Percentiles rank a stretch among this genome's conserved stretches.
Conservation (phyloP, 345 rosid species). For the Turnera subulata region DNA sequence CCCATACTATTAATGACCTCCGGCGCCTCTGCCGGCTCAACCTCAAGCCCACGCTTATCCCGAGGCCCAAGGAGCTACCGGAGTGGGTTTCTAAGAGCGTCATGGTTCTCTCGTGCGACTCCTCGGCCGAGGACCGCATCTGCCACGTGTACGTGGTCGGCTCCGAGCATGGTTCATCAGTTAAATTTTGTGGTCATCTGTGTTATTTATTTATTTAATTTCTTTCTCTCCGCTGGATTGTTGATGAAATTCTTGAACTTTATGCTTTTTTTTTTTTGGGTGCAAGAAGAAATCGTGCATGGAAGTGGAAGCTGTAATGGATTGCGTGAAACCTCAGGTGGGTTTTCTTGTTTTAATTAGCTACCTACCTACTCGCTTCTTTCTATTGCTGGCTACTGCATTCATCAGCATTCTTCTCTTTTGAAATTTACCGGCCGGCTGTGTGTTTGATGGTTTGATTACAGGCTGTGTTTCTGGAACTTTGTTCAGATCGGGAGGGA, state of each 20-base stretch:
- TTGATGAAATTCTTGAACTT: no score
- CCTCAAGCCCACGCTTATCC: no score
- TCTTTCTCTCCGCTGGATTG: background rate
- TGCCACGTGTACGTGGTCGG: background rate
- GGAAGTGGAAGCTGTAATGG: conserved; percentile 76
- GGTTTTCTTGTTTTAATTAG: conserved; percentile 16
- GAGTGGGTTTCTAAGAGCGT: no score
- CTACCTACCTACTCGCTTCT: no score
- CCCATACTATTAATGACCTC: no score
- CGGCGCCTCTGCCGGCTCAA: no score
- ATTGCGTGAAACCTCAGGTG: conserved; percentile 88
- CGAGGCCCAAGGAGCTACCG: no score
- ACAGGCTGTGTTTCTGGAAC: conserved; percentile 93
- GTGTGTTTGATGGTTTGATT: background rate
- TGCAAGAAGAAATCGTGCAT: conserved; percentile 86
- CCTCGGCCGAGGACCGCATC: background rate
- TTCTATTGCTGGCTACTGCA: no score
- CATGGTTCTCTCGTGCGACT: background rate
- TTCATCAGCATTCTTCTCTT: background rate
- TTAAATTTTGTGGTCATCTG: no score
- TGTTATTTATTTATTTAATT: no score
- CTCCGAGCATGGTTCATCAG: background rate
- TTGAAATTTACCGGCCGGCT: background rate
- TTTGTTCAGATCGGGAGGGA: conserved; percentile 77
- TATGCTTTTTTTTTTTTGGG: background rate